These are phyloP conservation scores for Coniochaeta prunicola DNA, from an alignment of 2,329 filamentous ascomycete genomes.

Conservation along the genomic window DNA sequence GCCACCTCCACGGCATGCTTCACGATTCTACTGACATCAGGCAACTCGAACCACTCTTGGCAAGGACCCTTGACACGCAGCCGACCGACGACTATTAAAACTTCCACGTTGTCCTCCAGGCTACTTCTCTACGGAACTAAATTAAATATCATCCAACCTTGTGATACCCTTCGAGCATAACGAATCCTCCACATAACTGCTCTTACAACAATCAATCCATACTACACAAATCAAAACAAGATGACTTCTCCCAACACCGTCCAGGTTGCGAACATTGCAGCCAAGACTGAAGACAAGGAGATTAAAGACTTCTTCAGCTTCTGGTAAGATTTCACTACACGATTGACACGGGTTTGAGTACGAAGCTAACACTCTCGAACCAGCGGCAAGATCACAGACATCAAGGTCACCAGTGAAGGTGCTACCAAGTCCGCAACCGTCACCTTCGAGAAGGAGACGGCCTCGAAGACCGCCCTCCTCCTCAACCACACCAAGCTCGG, in stretches of 20 bases:
- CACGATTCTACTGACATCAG: slow-evolving; percentile 1
- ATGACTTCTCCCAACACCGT: slow-evolving; percentile 48
- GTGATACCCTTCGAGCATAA: not conserved
- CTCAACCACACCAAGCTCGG: slow-evolving; percentile 96
- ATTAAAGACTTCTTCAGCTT: slow-evolving; percentile 97
- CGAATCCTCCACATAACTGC: not conserved
- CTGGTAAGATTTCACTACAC: slow-evolving; percentile 47
- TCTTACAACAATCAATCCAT: not conserved
- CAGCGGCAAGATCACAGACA: slow-evolving; percentile 83
- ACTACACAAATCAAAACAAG: not conserved
- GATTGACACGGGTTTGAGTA: not conserved
- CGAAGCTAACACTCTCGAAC: slow-evolving; percentile 7
- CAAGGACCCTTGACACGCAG: not conserved
- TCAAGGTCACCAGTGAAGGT: slow-evolving; percentile 66
- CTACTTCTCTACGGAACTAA: not conserved
- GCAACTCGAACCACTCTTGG: not conserved
- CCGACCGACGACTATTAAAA: slow-evolving; percentile 1
- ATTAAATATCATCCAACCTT: not conserved
- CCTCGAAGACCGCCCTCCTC: slow-evolving; percentile 92
- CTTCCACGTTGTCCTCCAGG: not conserved
- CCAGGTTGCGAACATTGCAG: slow-evolving; percentile 82
- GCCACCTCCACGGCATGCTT: not conserved
- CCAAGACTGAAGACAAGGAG: slow-evolving; percentile 78
- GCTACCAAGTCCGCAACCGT: slow-evolving; percentile 80
- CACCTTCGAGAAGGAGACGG: slow-evolving; percentile 93